phyloP scores from a whole-genome alignment of 1,139 yeast genomes.

The Candida sp. region DNA sequence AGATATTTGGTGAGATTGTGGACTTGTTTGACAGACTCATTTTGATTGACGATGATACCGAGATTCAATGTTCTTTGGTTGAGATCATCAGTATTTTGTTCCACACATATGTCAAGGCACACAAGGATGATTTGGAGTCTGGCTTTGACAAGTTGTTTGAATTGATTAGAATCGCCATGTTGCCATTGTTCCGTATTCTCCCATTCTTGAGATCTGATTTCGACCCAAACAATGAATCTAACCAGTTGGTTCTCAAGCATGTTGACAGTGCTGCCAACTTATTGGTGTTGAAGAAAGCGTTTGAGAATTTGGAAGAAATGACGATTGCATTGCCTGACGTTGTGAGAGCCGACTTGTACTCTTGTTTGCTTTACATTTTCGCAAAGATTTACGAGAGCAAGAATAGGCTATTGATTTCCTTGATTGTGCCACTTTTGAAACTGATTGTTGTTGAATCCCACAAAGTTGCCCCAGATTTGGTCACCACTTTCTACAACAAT shows the following conservation, averaged over 20 bases:
- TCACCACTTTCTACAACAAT: slow-evolving; percentile 40
- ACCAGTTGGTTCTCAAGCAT: slow-evolving; percentile 30
- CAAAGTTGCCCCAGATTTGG: slow-evolving; percentile 30
- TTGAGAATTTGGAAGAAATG: slow-evolving; percentile 65
- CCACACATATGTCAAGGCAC: slow-evolving; percentile 27
- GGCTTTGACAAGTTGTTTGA: slow-evolving; percentile 85
- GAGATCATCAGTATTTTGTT: slow-evolving; percentile 59
- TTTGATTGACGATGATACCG: slow-evolving; percentile 57
- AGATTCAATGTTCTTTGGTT: slow-evolving; percentile 56
- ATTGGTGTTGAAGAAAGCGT: slow-evolving; percentile 52
- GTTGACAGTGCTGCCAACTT: slow-evolving; percentile 41
- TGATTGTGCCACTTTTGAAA: slow-evolving; percentile 62
- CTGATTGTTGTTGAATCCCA: slow-evolving; percentile 41
- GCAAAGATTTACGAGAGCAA: slow-evolving; percentile 60
- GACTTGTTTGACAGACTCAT: slow-evolving; percentile 79
- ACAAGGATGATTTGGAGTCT: slow-evolving; percentile 44
- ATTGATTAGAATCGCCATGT: slow-evolving; percentile 68
- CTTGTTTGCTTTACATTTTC: slow-evolving; percentile 69
- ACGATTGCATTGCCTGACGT: slow-evolving; percentile 65
- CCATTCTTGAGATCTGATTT: slow-evolving; percentile 62
- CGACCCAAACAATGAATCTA: slow-evolving; percentile 37
- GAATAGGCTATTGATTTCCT: slow-evolving; percentile 50
- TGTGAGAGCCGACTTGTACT: slow-evolving; percentile 69
- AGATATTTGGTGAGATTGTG: slow-evolving; percentile 74
- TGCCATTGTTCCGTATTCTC: slow-evolving; percentile 61